These are phyloP conservation scores for Pythium pyrilobum DNA, from an alignment of 352 stramenopile genomes.

Conservation along the genomic window DNA sequence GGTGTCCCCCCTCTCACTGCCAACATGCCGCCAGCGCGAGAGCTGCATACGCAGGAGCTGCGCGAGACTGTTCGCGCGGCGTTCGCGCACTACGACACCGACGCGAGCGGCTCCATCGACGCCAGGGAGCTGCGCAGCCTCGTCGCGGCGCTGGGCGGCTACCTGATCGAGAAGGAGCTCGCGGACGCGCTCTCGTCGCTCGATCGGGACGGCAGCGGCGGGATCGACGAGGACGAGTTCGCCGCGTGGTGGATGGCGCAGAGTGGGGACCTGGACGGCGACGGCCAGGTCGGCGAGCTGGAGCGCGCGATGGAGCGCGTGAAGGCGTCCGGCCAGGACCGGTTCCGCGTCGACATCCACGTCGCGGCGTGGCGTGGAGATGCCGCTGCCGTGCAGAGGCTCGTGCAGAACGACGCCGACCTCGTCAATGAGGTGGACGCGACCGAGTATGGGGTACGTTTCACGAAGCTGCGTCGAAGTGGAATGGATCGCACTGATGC, in stretches of 20 bases:
- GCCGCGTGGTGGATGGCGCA: conserved; percentile 45
- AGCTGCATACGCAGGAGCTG: conserved; percentile 26
- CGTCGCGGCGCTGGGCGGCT: conserved; percentile 50
- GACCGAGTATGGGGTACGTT: conserved; percentile 50
- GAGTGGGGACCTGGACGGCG: conserved; percentile 29
- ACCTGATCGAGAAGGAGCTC: conserved; percentile 42
- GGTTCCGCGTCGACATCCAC: conserved; percentile 68
- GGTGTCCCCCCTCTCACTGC: too few relatives aligned
- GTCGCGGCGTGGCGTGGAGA: conserved; percentile 49
- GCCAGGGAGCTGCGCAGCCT: conserved; percentile 37
- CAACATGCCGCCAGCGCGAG: neutral
- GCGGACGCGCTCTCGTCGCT: conserved; percentile 21
- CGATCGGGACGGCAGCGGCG: conserved; percentile 44
- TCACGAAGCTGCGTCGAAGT: neutral
- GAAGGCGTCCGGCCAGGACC: conserved; percentile 42
- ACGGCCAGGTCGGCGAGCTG: conserved; percentile 33
- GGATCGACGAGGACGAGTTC: conserved; percentile 60
- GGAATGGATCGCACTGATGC: neutral
- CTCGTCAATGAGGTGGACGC: conserved; percentile 33
- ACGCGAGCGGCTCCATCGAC: conserved; percentile 53
- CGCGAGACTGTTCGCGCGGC: conserved; percentile 46
- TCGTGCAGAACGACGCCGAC: conserved; percentile 38
- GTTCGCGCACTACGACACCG: conserved; percentile 56
- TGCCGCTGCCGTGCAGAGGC: conserved; percentile 32
- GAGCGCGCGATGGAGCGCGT: conserved; percentile 47